phyloP scores from a whole-genome alignment of 2,329 filamentous ascomycete genomes.

The Penicillium sp. region DNA sequence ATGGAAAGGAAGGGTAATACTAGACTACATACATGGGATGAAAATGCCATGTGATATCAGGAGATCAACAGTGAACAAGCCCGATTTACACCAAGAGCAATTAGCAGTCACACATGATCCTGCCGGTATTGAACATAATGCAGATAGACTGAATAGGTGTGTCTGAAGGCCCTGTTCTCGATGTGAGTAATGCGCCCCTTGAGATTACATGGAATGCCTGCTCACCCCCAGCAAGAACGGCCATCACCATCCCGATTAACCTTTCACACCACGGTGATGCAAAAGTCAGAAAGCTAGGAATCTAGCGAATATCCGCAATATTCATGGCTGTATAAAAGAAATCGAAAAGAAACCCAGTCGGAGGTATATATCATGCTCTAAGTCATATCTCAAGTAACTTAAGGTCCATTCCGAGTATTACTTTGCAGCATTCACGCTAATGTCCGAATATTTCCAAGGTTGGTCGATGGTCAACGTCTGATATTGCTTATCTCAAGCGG shows the following conservation, averaged over 20 bases:
- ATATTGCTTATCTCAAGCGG: background rate
- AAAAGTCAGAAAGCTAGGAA: conserved; percentile 44
- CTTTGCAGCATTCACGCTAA: too few species aligned
- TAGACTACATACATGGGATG: too few species aligned
- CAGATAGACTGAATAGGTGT: conserved; percentile 23
- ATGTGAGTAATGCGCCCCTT: conserved; percentile 14
- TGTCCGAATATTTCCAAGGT: too few species aligned
- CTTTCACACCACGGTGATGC: conserved; percentile 32
- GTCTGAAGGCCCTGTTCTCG: conserved; percentile 27
- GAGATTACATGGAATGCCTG: background rate
- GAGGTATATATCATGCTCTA: conserved; percentile 55
- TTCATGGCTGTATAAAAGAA: conserved; percentile 26
- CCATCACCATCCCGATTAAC: conserved; percentile 35
- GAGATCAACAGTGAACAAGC: conserved; percentile 66
- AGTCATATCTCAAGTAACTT: too few species aligned
- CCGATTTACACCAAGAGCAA: conserved; percentile 39
- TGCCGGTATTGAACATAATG: conserved; percentile 51
- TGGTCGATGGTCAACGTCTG: too few species aligned
- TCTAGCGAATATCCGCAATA: conserved; percentile 45
- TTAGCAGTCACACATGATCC: conserved; percentile 58
- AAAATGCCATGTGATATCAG: too few species aligned
- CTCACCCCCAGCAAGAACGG: conserved; percentile 35
- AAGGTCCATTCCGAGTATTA: too few species aligned
- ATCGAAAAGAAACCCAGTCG: conserved; percentile 27
- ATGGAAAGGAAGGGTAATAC: too few species aligned